A percentile compares a stretch with the other conserved stretches of the same genome.
phyloP scores from a whole-genome alignment of 2,329 filamentous ascomycete genomes.

The Pyrenophora tritici-repentis region DNA sequence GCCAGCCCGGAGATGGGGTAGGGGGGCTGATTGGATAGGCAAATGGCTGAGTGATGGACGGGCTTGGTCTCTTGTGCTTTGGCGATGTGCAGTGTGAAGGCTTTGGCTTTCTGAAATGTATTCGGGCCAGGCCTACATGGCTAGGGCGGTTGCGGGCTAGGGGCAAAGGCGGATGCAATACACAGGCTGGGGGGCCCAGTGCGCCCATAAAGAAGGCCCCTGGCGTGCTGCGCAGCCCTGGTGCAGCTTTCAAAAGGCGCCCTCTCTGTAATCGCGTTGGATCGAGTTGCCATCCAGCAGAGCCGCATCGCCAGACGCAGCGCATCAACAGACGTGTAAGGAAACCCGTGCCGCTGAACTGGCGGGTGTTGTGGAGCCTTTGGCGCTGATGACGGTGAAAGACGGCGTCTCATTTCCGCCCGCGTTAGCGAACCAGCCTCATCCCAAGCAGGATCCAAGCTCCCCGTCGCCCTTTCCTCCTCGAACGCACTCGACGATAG shows the following conservation, averaged over 20 bases:
- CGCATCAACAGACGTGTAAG: constrained; percentile 11
- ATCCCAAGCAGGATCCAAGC: constrained; percentile 39
- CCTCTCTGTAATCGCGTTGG: constrained; percentile 7
- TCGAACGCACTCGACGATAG: constrained; percentile 26
- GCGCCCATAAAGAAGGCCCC: constrained; percentile 29
- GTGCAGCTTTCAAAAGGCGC: constrained; percentile 3
- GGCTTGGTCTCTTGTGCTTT: constrained; percentile 17
- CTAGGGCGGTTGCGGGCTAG: constrained; percentile 34
- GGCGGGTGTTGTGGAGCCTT: constrained; percentile 22
- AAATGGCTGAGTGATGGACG: constrained; percentile 4
- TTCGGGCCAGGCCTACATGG: constrained; percentile 26
- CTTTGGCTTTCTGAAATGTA: constrained; percentile 23
- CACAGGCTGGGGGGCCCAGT: constrained; percentile 4
- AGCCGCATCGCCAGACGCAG: constrained; percentile 17
- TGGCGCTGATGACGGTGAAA: constrained; percentile 37
- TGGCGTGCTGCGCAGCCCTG: constrained; percentile 30
- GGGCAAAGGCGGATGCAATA: constrained; percentile 22
- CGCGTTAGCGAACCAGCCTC: constrained; percentile 45
- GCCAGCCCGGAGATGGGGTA: constrained; percentile 10
- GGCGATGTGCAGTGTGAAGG: constrained; percentile 21
- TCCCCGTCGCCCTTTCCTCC: constrained; percentile 28
- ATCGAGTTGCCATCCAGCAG: constrained; percentile 8
- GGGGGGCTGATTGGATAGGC: constrained; percentile 15
- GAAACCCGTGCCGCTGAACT: constrained; percentile 8
- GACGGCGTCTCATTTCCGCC: constrained; percentile 45